Percentiles rank a stretch among this genome's conserved stretches.
Evolutionary conservation across 345 rosid species (phyloP).

Genomic region (Pistacia vera): DNA sequence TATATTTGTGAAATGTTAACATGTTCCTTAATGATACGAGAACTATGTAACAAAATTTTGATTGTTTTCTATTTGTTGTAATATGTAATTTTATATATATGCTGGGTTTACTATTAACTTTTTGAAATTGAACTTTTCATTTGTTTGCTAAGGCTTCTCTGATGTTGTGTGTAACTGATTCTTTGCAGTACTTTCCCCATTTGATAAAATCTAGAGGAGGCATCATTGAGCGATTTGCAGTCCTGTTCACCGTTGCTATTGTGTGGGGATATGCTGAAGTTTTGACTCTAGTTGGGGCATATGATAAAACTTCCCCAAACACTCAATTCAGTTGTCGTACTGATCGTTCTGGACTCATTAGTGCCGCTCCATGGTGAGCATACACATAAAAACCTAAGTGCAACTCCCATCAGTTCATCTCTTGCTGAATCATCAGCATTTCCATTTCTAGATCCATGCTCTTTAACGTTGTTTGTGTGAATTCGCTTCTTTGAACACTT

Average conservation of each 20-base stretch:
- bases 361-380: slow-evolving; percentile 81
- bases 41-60: no score
- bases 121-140: background rate
- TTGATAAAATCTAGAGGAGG: slow-evolving; percentile 44
- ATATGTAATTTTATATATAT: no score
- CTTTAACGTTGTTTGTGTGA: background rate
- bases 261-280: slow-evolving; percentile 81
- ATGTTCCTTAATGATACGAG: no score
- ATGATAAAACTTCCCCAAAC: slow-evolving; percentile 45
- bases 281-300: slow-evolving; percentile 83
- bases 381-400: background rate
- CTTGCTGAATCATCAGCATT: background rate
- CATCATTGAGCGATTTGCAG: slow-evolving; percentile 52
- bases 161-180: slow-evolving; percentile 1
- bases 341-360: slow-evolving; percentile 83
- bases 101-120: no score
- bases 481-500: background rate
- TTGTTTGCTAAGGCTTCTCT: slow-evolving; percentile 4
- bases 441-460: background rate
- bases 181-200: slow-evolving; percentile 68
- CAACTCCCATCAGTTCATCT: background rate
- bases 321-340: slow-evolving; percentile 85
- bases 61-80: no score
- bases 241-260: slow-evolving; percentile 57
- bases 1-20: background rate